A percentile compares a stretch with the other conserved stretches of the same genome.
Conservation (phyloP, 768 basidiomycete species). For the Pleurotus citrinopileatus region DNA sequence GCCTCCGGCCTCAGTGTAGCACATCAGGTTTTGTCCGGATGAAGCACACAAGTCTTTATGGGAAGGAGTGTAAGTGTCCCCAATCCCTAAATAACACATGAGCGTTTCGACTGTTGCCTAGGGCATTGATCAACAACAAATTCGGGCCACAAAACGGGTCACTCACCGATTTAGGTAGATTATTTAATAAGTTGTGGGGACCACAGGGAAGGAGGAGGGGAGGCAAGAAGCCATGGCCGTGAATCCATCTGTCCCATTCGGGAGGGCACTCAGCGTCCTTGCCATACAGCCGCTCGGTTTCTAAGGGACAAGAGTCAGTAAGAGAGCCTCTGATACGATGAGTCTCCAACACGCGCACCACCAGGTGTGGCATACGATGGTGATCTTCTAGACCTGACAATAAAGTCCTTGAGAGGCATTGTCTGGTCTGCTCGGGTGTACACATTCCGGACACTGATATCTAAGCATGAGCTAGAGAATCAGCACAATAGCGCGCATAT, state of each 20-base stretch:
- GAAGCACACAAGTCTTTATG: slow-evolving; percentile 87
- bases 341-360: slow-evolving; percentile 34
- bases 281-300: slow-evolving; percentile 64
- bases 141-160: not conserved
- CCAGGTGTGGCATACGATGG: slow-evolving; percentile 31
- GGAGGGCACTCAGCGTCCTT: slow-evolving; percentile 74
- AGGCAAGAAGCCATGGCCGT: slow-evolving; percentile 46
- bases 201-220: slow-evolving; percentile 47
- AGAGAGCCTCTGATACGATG: not conserved
- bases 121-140: slow-evolving; percentile 4
- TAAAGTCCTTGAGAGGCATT: slow-evolving; percentile 51
- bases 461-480: too few relatives aligned
- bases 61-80: slow-evolving; percentile 80
- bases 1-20: slow-evolving; percentile 67
- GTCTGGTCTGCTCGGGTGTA: slow-evolving; percentile 51
- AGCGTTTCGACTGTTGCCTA: slow-evolving; percentile 70
- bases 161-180: slow-evolving; percentile 52
- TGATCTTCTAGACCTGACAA: slow-evolving; percentile 38
- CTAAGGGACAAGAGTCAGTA: slow-evolving; percentile 26
- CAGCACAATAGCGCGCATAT: too few relatives aligned
- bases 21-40: slow-evolving; percentile 86
- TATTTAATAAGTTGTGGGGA: slow-evolving; percentile 53
- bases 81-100: slow-evolving; percentile 83
- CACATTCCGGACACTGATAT: slow-evolving; percentile 62
- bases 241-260: slow-evolving; percentile 64